Percentiles rank a stretch among this genome's conserved stretches.
phyloP scores from a whole-genome alignment of 1,139 yeast genomes.

The Lodderomyces beijingensis region DNA sequence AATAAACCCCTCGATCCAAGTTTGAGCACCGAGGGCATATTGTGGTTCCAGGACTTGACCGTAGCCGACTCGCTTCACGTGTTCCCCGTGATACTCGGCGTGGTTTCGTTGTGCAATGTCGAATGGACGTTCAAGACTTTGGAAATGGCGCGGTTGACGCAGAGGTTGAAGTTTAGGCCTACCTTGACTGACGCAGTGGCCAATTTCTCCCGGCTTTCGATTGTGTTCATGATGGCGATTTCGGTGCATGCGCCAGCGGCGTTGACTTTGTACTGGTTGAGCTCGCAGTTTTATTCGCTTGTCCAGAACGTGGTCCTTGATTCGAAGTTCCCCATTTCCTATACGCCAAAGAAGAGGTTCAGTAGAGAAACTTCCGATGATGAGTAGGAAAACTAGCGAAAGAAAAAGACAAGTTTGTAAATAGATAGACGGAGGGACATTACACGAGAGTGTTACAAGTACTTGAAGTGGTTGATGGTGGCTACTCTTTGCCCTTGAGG shows the following conservation, averaged over 20 bases:
- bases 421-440: background rate
- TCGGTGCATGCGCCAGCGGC: conserved; percentile 85
- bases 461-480: too few species aligned
- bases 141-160: conserved; percentile 40
- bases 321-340: conserved; percentile 55
- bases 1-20: conserved; percentile 52
- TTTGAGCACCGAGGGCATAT: conserved; percentile 50
- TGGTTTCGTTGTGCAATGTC: conserved; percentile 66
- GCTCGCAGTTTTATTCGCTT: conserved; percentile 74
- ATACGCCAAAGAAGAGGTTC: conserved; percentile 39
- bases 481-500: too few species aligned
- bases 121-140: conserved; percentile 69
- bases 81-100: conserved; percentile 69
- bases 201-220: conserved; percentile 68
- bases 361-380: conserved; percentile 5
- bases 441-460: background rate
- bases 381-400: too few species aligned
- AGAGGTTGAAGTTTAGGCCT: conserved; percentile 45
- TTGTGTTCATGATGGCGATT: conserved; percentile 77
- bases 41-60: conserved; percentile 61
- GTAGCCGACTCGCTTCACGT: conserved; percentile 58
- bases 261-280: conserved; percentile 77
- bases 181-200: conserved; percentile 57
- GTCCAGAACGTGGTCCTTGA: conserved; percentile 74
- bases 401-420: too few species aligned